Base-by-base conservation (phyloP, 2,329 filamentous ascomycete genomes). In the Colletotrichum brevisporum region DNA sequence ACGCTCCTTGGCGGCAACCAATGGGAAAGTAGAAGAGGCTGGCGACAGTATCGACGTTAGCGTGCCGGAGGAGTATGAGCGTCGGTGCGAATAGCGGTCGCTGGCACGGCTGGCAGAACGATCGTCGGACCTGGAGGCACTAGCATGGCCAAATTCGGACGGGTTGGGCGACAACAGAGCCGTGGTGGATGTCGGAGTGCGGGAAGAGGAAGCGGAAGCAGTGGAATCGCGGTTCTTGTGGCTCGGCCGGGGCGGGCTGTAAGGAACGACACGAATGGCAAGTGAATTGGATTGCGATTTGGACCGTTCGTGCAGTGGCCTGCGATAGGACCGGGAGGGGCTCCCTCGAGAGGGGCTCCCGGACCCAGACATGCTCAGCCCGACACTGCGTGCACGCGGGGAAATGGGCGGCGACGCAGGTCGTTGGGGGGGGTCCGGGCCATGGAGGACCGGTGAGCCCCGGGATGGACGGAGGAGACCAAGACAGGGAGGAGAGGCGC, bases 191-290 rank as follows among this genome's bases (percentile, higher is more conserved):
- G 66, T 70, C 31, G 60, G 60, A 18, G 61, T 66, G 27, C 61
- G 69, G 57, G 66, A 57, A 9, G 67, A 39, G 69, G 56, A 79
- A 16, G 51, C 62, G 4, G 67, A 69, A n/a, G 63, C 67, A 26
- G 67, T 67, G 4, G 67, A 69, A 15, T 69, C 67, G 27, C 67
- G 67, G 43, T 52, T 67, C 16, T 69, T 69, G 55, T 61, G 50
- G 43, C 50, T 78, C 53, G 78, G 76, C 56, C 80, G 80, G 8
- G 83, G 83, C 52, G 84, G 84, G 24, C 83, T 82, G 72, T 86
- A 85, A 21, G 84, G 83, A 57, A 86, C 84, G 63, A 86, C 73
- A 57, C 84, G 83, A 73, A 86, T 86, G 68, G 80, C 79, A 50
- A 79, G 76, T 48, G 75, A 76, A 72, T 80, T 84, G 73, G 78